Percentiles rank a stretch among this genome's conserved stretches.
Evolutionary conservation across 768 basidiomycete species (phyloP).

Genomic region (Phanerodontia chrysosporium): DNA sequence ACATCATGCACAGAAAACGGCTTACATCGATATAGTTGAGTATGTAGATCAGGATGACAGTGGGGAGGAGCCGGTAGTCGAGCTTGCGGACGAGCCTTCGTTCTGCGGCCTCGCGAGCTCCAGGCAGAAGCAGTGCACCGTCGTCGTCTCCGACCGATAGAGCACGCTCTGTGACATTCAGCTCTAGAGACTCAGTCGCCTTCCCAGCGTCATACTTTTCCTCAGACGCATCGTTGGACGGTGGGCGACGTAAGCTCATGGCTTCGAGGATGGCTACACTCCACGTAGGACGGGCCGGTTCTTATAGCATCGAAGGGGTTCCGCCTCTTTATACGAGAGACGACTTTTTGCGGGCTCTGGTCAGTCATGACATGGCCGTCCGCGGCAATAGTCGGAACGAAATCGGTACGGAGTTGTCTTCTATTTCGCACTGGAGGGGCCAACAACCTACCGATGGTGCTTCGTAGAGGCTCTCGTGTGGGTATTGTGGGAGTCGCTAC

Average conservation of each 20-base stretch:
- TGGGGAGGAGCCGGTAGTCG: conserved; percentile 52
- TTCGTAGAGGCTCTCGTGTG: too few species aligned
- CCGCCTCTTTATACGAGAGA: too few species aligned
- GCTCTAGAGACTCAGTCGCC: conserved; percentile 6
- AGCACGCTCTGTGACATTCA: neutral
- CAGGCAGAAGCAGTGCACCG: conserved; percentile 18
- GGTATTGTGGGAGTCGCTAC: too few species aligned
- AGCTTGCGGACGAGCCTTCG: conserved; percentile 48
- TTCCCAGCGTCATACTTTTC: neutral
- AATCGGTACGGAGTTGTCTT: too few species aligned
- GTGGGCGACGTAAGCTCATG: neutral
- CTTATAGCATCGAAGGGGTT: too few species aligned
- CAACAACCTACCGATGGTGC: too few species aligned
- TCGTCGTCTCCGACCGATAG: conserved; percentile 22
- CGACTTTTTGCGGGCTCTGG: too few species aligned
- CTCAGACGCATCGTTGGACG: neutral
- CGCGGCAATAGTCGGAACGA: too few species aligned
- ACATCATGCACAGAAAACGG: neutral
- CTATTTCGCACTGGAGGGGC: too few species aligned
- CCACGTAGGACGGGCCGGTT: too few species aligned
- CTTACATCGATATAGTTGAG: conserved; percentile 68
- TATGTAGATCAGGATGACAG: conserved; percentile 54
- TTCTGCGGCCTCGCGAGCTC: conserved; percentile 24
- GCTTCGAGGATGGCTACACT: neutral
- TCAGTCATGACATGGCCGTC: too few species aligned